Evolutionary conservation across 805 yeast genomes (phyloP).

Genomic region (Myxozyma melibiosi): DNA sequence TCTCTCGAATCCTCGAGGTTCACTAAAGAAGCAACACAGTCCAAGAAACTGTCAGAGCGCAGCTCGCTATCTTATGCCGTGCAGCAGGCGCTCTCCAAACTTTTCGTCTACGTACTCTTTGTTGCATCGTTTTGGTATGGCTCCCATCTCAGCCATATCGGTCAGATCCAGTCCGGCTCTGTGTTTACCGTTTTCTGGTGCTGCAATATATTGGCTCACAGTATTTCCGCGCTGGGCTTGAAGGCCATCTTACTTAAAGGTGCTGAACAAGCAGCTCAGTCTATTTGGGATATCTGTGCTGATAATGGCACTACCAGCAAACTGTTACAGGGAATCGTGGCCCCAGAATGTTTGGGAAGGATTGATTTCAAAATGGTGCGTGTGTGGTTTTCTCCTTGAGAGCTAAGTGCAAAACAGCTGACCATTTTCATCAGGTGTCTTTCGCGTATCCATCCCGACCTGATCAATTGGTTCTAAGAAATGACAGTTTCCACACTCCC

Average conservation of each 20-base stretch:
- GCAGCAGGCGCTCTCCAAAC: constrained; percentile 60
- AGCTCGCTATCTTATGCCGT: constrained; percentile 46
- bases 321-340: constrained; percentile 35
- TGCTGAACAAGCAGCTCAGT: constrained; percentile 67
- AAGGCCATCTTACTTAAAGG: constrained; percentile 66
- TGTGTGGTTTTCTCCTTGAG: background rate
- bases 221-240: constrained; percentile 57
- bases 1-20: constrained; percentile 53
- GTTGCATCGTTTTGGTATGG: constrained; percentile 96
- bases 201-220: constrained; percentile 70
- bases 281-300: constrained; percentile 42
- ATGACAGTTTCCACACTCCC: constrained; percentile 51
- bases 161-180: constrained; percentile 57
- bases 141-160: constrained; percentile 57
- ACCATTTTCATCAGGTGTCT: constrained; percentile 28
- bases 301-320: constrained; percentile 19
- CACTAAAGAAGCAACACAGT: constrained; percentile 44
- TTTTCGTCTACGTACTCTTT: constrained; percentile 70
- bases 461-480: constrained; percentile 49
- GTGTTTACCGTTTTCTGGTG: constrained; percentile 84
- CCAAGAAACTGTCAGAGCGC: constrained; percentile 35
- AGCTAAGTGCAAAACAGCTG: background rate
- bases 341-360: constrained; percentile 44
- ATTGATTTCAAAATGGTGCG: constrained; percentile 53
- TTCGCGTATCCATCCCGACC: constrained; percentile 68